These are phyloP conservation scores for Chlorella sorokiniana DNA, from an alignment of 139 green algal genomes.

Conservation along the genomic window DNA sequence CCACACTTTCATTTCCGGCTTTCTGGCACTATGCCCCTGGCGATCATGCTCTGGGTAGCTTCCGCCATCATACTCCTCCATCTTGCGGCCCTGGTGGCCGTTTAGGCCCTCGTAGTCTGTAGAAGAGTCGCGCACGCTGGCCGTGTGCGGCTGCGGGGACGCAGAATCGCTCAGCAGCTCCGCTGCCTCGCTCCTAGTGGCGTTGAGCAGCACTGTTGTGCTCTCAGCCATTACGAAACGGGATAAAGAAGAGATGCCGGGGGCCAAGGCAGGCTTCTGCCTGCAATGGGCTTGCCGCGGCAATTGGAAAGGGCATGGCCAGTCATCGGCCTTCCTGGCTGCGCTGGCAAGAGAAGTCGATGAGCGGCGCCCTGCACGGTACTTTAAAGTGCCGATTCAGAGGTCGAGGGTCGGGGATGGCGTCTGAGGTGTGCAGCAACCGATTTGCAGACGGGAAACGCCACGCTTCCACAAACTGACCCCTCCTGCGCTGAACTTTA, in stretches of 20 bases:
- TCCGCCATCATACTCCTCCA: not conserved
- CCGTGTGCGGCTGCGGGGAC: not conserved
- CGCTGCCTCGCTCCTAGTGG: not conserved
- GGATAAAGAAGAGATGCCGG: not conserved
- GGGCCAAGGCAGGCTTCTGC: not conserved
- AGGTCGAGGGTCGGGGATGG: not conserved
- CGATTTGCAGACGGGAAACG: too few relatives aligned
- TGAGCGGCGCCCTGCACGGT: too few relatives aligned
- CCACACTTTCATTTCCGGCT: not conserved
- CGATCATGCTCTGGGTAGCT: too few relatives aligned
- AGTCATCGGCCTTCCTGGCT: not conserved
- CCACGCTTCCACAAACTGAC: not conserved
- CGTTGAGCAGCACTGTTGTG: constrained; percentile 9
- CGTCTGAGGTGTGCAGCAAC: not conserved
- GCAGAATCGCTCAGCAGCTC: not conserved
- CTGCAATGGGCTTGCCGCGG: too few relatives aligned
- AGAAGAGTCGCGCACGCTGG: not conserved
- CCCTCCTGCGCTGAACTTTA: too few relatives aligned
- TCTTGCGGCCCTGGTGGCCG: not conserved
- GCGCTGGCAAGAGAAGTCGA: not conserved
- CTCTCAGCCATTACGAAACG: not conserved
- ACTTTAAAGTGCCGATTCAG: too few relatives aligned
- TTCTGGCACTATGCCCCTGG: too few relatives aligned
- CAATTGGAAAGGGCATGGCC: not conserved
- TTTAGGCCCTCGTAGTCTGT: not conserved